phyloP scores from a whole-genome alignment of 1,284 basidiomycete species.

The Cryptococcus amylolentus region DNA sequence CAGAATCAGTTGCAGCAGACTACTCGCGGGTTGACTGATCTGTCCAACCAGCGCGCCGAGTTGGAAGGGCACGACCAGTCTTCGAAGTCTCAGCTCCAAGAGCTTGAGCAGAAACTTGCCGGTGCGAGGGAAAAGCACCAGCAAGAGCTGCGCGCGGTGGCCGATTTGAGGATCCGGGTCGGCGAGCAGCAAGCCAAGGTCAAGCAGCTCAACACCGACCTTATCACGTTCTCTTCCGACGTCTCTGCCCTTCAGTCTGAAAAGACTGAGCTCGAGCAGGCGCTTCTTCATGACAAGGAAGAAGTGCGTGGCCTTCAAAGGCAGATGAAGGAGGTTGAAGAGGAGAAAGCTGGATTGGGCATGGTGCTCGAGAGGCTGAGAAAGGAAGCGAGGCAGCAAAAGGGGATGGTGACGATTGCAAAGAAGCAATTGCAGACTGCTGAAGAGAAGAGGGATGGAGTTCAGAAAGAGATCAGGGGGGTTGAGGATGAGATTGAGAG shows the following conservation, averaged over 20 bases:
- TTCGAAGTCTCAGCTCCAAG: conserved; percentile 58
- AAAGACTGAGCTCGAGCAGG: conserved; percentile 87
- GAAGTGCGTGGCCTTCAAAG: conserved; percentile 83
- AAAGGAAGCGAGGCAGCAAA: conserved; percentile 94
- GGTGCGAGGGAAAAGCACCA: conserved; percentile 66
- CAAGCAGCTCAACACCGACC: conserved; percentile 68
- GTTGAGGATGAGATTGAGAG: conserved; percentile 55
- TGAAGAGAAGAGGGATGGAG: conserved; percentile 70
- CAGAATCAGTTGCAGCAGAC: conserved; percentile 83
- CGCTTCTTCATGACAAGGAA: conserved; percentile 87
- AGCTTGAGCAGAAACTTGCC: conserved; percentile 49
- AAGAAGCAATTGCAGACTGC: conserved; percentile 88
- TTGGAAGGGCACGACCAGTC: conserved; percentile 53
- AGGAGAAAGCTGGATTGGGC: conserved; percentile 70
- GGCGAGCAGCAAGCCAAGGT: conserved; percentile 71
- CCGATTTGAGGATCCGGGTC: conserved; percentile 68
- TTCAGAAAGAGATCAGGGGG: conserved; percentile 68
- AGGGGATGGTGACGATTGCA: conserved; percentile 87
- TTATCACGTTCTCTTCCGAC: conserved; percentile 89
- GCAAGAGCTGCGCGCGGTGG: conserved; percentile 72
- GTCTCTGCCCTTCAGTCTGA: conserved; percentile 83
- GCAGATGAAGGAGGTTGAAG: conserved; percentile 76
- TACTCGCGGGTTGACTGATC: conserved; percentile 50
- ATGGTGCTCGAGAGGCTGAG: conserved; percentile 78
- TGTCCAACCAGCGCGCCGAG: conserved; percentile 40